These are phyloP conservation scores for Xerocomus minutiporus DNA, from an alignment of 1,284 basidiomycete species.

Conservation along the genomic window DNA sequence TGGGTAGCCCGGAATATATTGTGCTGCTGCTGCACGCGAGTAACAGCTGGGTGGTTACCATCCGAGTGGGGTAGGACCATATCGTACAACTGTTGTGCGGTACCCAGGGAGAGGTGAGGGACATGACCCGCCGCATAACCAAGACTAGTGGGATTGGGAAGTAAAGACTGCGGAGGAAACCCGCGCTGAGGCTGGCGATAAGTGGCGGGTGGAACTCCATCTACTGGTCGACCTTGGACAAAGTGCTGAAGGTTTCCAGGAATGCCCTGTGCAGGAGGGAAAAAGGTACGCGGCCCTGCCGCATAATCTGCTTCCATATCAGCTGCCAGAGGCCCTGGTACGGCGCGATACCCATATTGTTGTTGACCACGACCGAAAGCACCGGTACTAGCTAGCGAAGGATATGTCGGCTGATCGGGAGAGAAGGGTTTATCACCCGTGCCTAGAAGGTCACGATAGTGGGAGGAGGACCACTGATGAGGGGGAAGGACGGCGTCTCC, in stretches of 20 bases:
- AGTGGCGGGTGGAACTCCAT: constrained; percentile 40
- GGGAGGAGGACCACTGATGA: constrained; percentile 43
- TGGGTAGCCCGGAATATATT: constrained; percentile 64
- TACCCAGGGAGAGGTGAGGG: constrained; percentile 61
- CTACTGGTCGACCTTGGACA: constrained; percentile 46
- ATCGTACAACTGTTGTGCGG: constrained; percentile 70
- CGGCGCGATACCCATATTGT: constrained; percentile 44
- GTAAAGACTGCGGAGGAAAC: constrained; percentile 53
- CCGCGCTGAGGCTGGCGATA: constrained; percentile 57
- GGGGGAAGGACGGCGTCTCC: constrained; percentile 36
- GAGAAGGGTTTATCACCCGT: constrained; percentile 34
- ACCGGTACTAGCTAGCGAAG: constrained; percentile 52
- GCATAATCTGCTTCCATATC: constrained; percentile 56
- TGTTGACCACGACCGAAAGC: constrained; percentile 42
- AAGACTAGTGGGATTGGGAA: constrained; percentile 51
- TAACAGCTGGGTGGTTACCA: constrained; percentile 56
- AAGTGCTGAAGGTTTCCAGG: constrained; percentile 41
- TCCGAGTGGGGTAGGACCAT: constrained; percentile 67
- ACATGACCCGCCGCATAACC: constrained; percentile 53
- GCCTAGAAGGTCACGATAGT: constrained; percentile 43
- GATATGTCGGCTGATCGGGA: constrained; percentile 63
- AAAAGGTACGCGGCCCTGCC: constrained; percentile 52
- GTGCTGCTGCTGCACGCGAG: constrained; percentile 72
- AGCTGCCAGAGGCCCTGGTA: constrained; percentile 40
- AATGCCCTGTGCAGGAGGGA: constrained; percentile 31